Percentiles rank a stretch among this genome's conserved stretches.
Conservation (phyloP, 2,329 filamentous ascomycete genomes). For the Ascochyta rabiei region DNA sequence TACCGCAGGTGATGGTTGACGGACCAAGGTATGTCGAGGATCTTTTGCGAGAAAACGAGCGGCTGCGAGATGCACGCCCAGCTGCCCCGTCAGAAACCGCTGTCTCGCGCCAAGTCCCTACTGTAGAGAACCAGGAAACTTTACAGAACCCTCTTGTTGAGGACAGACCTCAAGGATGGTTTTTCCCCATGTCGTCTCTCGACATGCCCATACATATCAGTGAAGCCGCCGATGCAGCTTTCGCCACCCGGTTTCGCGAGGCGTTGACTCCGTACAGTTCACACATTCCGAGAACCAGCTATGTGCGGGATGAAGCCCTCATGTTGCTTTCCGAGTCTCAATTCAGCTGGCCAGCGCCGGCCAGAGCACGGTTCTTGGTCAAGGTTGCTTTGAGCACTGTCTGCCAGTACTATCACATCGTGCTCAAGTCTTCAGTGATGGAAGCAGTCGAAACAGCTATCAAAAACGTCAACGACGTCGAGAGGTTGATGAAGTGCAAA, state of each 20-base stretch:
- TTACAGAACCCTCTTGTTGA: conserved; percentile 44
- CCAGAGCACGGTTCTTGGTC: conserved; percentile 47
- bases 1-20: background rate
- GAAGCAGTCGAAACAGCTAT: conserved; percentile 49
- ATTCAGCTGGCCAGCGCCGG: conserved; percentile 49
- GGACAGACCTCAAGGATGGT: conserved; percentile 43
- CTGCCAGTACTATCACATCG: conserved; percentile 52
- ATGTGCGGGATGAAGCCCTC: conserved; percentile 41
- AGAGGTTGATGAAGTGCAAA: conserved; percentile 49
- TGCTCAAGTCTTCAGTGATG: conserved; percentile 48
- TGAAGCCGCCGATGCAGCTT: conserved; percentile 48
- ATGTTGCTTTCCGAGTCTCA: conserved; percentile 43
- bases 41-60: conserved; percentile 39
- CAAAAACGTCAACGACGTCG: conserved; percentile 42
- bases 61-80: conserved; percentile 20
- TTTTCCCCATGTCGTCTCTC: conserved; percentile 37
- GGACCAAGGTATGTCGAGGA: conserved; percentile 35
- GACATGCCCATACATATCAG: conserved; percentile 47
- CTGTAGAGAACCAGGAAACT: conserved; percentile 29
- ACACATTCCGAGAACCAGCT: conserved; percentile 46
- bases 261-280: conserved; percentile 27
- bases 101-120: background rate
- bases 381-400: conserved; percentile 53
- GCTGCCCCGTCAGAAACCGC: background rate
- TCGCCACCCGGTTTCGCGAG: conserved; percentile 47